phyloP scores from a whole-genome alignment of 768 basidiomycete species.

The Pulveroboletus sp. region DNA sequence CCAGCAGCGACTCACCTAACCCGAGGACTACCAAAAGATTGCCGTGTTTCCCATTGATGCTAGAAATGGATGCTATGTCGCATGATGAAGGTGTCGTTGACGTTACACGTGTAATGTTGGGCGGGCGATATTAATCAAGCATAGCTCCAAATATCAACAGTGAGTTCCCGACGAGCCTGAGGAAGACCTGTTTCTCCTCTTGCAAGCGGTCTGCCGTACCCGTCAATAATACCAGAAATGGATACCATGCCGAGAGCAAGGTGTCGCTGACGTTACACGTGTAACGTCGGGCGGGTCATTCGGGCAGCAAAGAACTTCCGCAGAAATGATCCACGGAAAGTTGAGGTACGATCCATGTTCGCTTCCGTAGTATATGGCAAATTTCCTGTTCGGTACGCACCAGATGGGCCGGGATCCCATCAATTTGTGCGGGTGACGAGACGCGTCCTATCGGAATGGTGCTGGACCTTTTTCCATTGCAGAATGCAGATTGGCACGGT shows the following conservation, averaged over 20 bases:
- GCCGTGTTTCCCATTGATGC: background rate
- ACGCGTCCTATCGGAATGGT: background rate
- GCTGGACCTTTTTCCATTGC: slow-evolving; percentile 6
- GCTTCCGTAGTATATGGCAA: background rate
- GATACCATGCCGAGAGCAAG: background rate
- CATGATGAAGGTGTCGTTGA: slow-evolving; percentile 7
- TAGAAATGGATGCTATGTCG: background rate
- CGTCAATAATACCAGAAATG: background rate
- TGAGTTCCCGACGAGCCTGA: background rate
- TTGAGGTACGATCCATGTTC: no score
- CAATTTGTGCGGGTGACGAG: background rate
- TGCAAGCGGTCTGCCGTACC: background rate
- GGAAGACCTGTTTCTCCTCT: background rate
- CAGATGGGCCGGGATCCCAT: slow-evolving; percentile 3
- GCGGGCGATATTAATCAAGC: no score
- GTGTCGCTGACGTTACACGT: slow-evolving; percentile 25
- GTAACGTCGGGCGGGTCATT: slow-evolving; percentile 24
- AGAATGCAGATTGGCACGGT: background rate
- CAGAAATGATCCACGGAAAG: no score
- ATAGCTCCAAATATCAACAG: background rate
- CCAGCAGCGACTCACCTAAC: background rate
- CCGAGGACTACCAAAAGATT: background rate
- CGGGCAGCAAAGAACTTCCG: no score
- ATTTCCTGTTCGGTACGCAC: background rate
- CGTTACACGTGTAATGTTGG: slow-evolving; percentile 30